A percentile compares a stretch with the other conserved stretches of the same genome.
Evolutionary conservation across 306 rosid genomes (phyloP).

Genomic region (Acacia crassicarpa): DNA sequence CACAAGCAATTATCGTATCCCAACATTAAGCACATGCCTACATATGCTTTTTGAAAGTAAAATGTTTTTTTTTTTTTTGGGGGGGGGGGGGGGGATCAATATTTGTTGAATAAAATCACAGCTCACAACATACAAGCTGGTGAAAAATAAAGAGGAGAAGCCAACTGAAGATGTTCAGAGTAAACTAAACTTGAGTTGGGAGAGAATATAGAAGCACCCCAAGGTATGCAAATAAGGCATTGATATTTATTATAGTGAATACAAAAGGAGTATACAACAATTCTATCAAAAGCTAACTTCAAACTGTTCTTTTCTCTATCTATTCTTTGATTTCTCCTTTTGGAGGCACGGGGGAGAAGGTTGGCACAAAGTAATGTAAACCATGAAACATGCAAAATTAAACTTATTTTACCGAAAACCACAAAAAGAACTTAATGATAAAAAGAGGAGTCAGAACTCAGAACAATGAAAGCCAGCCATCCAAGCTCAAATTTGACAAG

Average conservation of each 20-base stretch:
- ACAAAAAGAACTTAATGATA: slow-evolving; percentile 15
- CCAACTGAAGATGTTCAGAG: slow-evolving; percentile 23
- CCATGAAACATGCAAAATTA: slow-evolving; percentile 5
- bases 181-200: slow-evolving; percentile 15
- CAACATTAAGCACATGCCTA: not conserved
- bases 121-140: slow-evolving; percentile 18
- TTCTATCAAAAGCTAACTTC: not conserved
- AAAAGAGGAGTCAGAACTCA: not conserved
- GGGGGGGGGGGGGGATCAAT: not conserved
- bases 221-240: slow-evolving; percentile 19
- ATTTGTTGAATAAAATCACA: slow-evolving; percentile 10
- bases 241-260: slow-evolving; percentile 5
- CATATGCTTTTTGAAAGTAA: no score
- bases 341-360: not conserved
- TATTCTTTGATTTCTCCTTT: not conserved
- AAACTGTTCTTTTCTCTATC: not conserved
- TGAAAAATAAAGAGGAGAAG: slow-evolving; percentile 19
- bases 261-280: slow-evolving; percentile 6
- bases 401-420: slow-evolving; percentile 9
- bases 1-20: slow-evolving; percentile 27
- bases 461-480: slow-evolving; percentile 12
- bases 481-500: slow-evolving; percentile 15
- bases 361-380: slow-evolving; percentile 2
- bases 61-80: no score
- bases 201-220: slow-evolving; percentile 15